phyloP scores from a whole-genome alignment of 345 rosid species.

The Nasturtium officinale region DNA sequence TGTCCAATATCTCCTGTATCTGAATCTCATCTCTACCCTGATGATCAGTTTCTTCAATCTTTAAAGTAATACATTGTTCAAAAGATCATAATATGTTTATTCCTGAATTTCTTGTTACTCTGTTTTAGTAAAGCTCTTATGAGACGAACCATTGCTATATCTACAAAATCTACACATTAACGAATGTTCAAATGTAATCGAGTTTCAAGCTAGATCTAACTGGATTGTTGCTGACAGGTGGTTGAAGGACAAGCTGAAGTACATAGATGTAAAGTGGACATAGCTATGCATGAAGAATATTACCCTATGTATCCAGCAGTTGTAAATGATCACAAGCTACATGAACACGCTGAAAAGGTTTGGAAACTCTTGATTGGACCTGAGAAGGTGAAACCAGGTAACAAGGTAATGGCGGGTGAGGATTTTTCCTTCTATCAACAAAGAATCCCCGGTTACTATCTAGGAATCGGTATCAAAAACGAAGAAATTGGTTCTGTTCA shows the following conservation, averaged over 20 bases:
- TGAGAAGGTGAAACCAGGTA: slow-evolving; percentile 49
- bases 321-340: slow-evolving; percentile 62
- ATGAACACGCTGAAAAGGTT: slow-evolving; percentile 54
- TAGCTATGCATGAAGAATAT: slow-evolving; percentile 53
- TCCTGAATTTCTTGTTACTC: not conserved
- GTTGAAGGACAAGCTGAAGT: slow-evolving; percentile 66
- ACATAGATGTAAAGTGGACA: slow-evolving; percentile 61
- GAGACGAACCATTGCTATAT: not conserved
- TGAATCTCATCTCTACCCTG: not conserved
- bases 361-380: slow-evolving; percentile 61
- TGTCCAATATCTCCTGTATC: not conserved
- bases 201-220: not conserved
- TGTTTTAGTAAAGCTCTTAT: slow-evolving; percentile 3
- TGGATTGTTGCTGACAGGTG: slow-evolving; percentile 51
- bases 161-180: not conserved
- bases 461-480: slow-evolving; percentile 68
- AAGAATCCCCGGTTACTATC: slow-evolving; percentile 68
- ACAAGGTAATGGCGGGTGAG: slow-evolving; percentile 75
- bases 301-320: slow-evolving; percentile 65
- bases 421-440: slow-evolving; percentile 86
- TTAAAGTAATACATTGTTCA: not conserved
- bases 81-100: not conserved
- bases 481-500: slow-evolving; percentile 68
- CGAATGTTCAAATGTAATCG: not conserved
- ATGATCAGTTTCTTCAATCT: not conserved